Base-by-base conservation (phyloP, 305 asterid species). In the Ilex paraguariensis region DNA sequence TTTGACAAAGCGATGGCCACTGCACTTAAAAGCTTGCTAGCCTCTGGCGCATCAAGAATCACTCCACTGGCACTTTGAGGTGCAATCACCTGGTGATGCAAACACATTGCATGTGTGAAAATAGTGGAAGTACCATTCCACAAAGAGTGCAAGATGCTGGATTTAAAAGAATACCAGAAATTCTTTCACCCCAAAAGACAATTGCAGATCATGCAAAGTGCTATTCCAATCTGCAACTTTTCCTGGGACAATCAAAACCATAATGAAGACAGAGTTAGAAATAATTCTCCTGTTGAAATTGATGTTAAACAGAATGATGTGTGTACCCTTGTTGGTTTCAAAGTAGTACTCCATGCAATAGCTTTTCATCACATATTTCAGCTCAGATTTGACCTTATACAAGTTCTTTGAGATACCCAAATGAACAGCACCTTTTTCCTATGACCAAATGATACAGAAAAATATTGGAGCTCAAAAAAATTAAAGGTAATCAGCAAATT, bases 31-130 rank as follows among this genome's bases (percentile, higher is more conserved):
- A 92, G 98, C 73, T 92, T 92, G 92, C 95, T 89, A 54, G 97
- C 95, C 86, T 89, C 98, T 48, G 98, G 97, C 67, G 95, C 89
- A 70, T 90, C 95, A 73, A 92, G 96, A 81, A 92, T 89, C 76
- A 89, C 96, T 3, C 98, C 95, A 36, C 97, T 92, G 63, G 90
- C 95, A 79, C 97, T 92, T 73, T 87, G 96, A 3, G 97, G 98
- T 58, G 97, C 88, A 82, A 92, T 85, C 84, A 92, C 95, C 98
- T 92, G 79, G 64, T 52, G 60, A 64, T 63, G 69, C 59, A 58
- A 7, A 49, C 53, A 51, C 65, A 54, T 15, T 56, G 54, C 31
- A 73, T 52, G 52, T 72, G 70, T 65, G 54, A 59, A 62, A 52
- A 59, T 39, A 62, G 3, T 52, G 30, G n/a, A n/a, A 55, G 48